These are phyloP conservation scores for Candida gigantensis DNA, from an alignment of 1,139 yeast genomes.

Conservation along the genomic window DNA sequence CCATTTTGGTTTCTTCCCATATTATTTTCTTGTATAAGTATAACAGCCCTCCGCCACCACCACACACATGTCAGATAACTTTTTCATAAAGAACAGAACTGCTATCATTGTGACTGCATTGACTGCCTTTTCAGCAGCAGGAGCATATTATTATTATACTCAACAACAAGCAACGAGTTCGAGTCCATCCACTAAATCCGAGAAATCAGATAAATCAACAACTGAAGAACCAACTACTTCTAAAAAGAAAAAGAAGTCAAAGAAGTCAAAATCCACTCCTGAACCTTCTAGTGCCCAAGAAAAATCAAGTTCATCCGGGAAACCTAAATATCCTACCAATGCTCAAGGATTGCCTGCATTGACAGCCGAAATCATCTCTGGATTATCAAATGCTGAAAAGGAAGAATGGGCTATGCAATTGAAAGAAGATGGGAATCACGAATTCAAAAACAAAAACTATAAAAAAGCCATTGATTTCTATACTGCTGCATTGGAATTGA, in stretches of 20 bases:
- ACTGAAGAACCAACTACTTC: slow-evolving; percentile 11
- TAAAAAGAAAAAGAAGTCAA: slow-evolving; percentile 43
- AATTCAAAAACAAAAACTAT: slow-evolving; percentile 70
- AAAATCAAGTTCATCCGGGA: slow-evolving; percentile 12
- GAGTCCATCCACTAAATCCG: slow-evolving; percentile 3
- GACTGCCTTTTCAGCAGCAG: slow-evolving; percentile 63
- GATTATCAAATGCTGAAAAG: slow-evolving; percentile 54
- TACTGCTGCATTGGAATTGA: slow-evolving; percentile 71
- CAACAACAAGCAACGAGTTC: slow-evolving; percentile 25
- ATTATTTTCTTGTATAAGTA: no score
- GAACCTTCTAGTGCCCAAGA: slow-evolving; percentile 15
- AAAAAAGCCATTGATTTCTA: slow-evolving; percentile 76
- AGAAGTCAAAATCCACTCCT: slow-evolving; percentile 21
- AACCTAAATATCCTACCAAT: slow-evolving; percentile 46
- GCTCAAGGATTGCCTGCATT: slow-evolving; percentile 59
- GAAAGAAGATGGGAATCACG: slow-evolving; percentile 87
- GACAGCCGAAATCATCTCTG: slow-evolving; percentile 45
- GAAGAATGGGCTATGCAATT: slow-evolving; percentile 73
- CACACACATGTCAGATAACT: slow-evolving; percentile 21
- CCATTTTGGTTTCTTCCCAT: no score
- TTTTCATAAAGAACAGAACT: slow-evolving; percentile 58
- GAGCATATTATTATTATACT: slow-evolving; percentile 56
- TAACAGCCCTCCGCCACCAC: no score
- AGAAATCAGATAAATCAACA: slow-evolving; percentile 9
- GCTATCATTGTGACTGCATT: slow-evolving; percentile 61